Evolutionary conservation across 495 filamentous ascomycete species (phyloP).

Genomic region (Hypoxylon lienhwacheense): DNA sequence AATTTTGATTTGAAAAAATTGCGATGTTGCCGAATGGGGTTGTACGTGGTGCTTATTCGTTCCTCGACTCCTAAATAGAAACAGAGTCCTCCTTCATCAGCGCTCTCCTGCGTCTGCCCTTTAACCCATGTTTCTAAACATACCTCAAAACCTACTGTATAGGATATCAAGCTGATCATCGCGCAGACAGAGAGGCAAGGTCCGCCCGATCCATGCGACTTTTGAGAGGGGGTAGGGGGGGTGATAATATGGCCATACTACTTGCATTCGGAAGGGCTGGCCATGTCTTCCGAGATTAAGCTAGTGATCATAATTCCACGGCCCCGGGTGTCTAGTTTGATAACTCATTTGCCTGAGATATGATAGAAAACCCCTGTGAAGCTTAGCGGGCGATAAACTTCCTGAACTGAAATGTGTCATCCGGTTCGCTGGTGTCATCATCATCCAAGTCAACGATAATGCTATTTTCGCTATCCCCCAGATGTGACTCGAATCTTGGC

Average conservation of each 20-base stretch:
- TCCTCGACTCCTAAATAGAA: too few relatives aligned
- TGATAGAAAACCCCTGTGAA: slow-evolving; percentile 14
- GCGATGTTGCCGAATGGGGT: neutral
- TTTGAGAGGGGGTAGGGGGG: too few relatives aligned
- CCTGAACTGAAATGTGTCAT: slow-evolving; percentile 64
- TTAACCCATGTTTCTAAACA: neutral
- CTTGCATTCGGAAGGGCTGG: slow-evolving; percentile 15
- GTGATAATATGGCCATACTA: slow-evolving; percentile 11
- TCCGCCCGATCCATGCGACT: slow-evolving; percentile 5
- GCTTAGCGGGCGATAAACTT: slow-evolving; percentile 23
- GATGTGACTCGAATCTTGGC: slow-evolving; percentile 9
- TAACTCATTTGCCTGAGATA: slow-evolving; percentile 15
- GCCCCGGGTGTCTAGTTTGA: slow-evolving; percentile 9
- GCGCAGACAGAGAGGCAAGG: slow-evolving; percentile 9
- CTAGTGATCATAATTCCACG: slow-evolving; percentile 13
- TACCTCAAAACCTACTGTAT: too few relatives aligned
- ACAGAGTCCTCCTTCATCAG: neutral
- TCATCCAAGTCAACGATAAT: slow-evolving; percentile 42
- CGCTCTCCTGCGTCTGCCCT: neutral
- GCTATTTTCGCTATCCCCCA: slow-evolving; percentile 36
- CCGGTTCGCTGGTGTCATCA: slow-evolving; percentile 49
- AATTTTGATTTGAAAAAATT: too few relatives aligned
- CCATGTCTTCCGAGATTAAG: slow-evolving; percentile 15
- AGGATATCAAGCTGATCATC: slow-evolving; percentile 5
- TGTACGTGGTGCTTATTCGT: neutral